Percentiles rank a stretch among this genome's conserved stretches.
Conservation (phyloP, 768 basidiomycete species). For the Albatrellus ellisii region DNA sequence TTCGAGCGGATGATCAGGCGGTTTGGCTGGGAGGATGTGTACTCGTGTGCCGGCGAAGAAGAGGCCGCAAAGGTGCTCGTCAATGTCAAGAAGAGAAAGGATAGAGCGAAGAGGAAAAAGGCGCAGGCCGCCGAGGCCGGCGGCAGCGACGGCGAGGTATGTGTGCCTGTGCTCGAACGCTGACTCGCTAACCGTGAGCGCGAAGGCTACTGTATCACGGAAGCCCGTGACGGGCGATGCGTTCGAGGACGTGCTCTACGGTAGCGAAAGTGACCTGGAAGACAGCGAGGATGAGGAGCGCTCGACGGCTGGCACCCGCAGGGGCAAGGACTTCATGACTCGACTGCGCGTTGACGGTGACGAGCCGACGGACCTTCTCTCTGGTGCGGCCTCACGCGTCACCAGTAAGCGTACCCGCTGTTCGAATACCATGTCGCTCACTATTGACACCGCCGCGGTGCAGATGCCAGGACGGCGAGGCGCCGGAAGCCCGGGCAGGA, state of each 20-base stretch:
- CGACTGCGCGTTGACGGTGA: conserved; percentile 81
- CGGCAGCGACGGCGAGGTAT: conserved; percentile 38
- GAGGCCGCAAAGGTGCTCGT: conserved; percentile 80
- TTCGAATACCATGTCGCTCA: neutral
- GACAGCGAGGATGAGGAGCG: conserved; percentile 51
- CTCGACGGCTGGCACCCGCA: conserved; percentile 24
- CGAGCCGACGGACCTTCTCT: conserved; percentile 89
- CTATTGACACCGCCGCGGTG: neutral
- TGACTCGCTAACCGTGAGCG: neutral
- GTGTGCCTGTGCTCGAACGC: neutral
- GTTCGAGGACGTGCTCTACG: conserved; percentile 95
- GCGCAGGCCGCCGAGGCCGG: conserved; percentile 39
- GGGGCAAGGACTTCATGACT: conserved; percentile 31
- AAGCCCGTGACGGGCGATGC: conserved; percentile 56
- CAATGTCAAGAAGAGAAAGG: conserved; percentile 94
- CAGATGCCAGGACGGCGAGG: conserved; percentile 36
- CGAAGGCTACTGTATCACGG: conserved; percentile 26
- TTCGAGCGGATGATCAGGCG: conserved; percentile 91
- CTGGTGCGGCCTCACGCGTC: conserved; percentile 59
- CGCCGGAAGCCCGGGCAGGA: conserved; percentile 76
- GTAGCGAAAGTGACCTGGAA: conserved; percentile 85
- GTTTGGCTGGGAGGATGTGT: conserved; percentile 80
- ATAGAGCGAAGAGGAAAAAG: conserved; percentile 84
- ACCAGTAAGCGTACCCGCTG: conserved; percentile 41
- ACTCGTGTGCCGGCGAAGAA: conserved; percentile 59